Evolutionary conservation across 73 alveolate species (phyloP).

Genomic region (Halteria grandinella): DNA sequence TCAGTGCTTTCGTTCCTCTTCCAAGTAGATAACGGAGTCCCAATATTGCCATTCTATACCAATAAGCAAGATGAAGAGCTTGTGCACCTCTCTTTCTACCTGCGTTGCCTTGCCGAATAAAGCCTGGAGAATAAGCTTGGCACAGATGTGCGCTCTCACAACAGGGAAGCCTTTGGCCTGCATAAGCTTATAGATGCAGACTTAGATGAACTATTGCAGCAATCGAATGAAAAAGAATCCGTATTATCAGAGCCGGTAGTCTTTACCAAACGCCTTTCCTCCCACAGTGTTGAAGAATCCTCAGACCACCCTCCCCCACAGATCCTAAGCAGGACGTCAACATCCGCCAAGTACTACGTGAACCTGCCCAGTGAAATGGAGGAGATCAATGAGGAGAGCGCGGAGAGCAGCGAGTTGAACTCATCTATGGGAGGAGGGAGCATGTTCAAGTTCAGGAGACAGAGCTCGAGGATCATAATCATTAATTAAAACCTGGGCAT

Average conservation of each 20-base stretch:
- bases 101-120: conserved; percentile 60
- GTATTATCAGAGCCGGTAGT: background rate
- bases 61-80: conserved; percentile 73
- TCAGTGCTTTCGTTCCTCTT: conserved; percentile 53
- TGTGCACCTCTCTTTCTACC: conserved; percentile 51
- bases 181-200: conserved; percentile 26
- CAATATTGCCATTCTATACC: conserved; percentile 74
- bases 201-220: background rate
- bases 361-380: conserved; percentile 25
- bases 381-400: conserved; percentile 32
- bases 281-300: background rate
- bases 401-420: too few species aligned
- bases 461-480: too few species aligned
- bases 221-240: background rate
- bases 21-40: conserved; percentile 72
- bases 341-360: conserved; percentile 1
- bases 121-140: conserved; percentile 58
- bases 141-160: conserved; percentile 63
- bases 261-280: background rate
- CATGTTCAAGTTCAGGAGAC: too few species aligned
- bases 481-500: too few species aligned
- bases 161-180: conserved; percentile 63
- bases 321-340: background rate
- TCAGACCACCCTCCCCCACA: background rate
- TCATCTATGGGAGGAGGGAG: too few species aligned